Evolutionary conservation across 1,284 basidiomycete genomes (phyloP).

Genomic region (Heterobasidion irregulare): DNA sequence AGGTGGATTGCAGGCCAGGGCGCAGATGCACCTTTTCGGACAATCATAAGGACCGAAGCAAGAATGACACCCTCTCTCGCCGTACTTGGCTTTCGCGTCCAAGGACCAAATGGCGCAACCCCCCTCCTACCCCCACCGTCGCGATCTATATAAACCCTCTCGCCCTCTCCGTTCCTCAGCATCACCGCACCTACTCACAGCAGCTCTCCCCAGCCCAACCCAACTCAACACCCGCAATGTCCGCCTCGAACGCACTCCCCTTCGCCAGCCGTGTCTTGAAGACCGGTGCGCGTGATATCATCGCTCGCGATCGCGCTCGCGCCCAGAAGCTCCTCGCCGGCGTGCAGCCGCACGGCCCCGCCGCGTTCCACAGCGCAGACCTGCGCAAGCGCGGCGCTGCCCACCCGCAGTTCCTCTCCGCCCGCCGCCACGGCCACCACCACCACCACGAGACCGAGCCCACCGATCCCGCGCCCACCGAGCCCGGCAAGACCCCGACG

Average conservation of each 20-base stretch:
- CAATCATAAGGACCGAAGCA: neutral
- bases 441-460: neutral
- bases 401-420: constrained; percentile 15
- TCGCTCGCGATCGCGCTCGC: constrained; percentile 43
- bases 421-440: neutral
- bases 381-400: constrained; percentile 16
- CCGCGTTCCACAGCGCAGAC: constrained; percentile 16
- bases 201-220: neutral
- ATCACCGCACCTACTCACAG: neutral
- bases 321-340: constrained; percentile 44
- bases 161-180: neutral
- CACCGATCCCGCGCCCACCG: neutral
- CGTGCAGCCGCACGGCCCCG: constrained; percentile 43
- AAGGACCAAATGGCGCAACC: neutral
- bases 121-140: neutral
- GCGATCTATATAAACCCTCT: constrained; percentile 1
- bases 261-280: constrained; percentile 34
- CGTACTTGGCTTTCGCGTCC: neutral
- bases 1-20: neutral
- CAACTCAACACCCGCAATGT: neutral
- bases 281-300: constrained; percentile 34
- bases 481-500: constrained; percentile 11
- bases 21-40: neutral
- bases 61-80: neutral
- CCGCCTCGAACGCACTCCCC: constrained; percentile 18